phyloP scores from a whole-genome alignment of 305 asterid species.

The Striga hermonthica region DNA sequence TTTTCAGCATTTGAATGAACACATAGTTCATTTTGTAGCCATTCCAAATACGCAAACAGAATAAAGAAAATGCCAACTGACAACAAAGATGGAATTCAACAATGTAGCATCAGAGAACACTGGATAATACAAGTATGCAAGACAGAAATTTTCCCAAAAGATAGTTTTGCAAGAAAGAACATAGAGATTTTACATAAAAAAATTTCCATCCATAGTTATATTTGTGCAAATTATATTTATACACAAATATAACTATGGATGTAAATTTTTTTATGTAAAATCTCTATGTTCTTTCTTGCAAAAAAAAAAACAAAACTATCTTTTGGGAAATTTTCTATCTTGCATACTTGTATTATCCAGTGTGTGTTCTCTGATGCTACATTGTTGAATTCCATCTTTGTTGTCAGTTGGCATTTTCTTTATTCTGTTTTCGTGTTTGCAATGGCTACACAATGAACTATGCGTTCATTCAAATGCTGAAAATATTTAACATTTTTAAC shows the following conservation, averaged over 20 bases:
- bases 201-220: too few relatives aligned
- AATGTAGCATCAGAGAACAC: constrained; percentile 8
- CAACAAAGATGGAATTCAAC: constrained; percentile 22
- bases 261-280: too few relatives aligned
- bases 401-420: constrained; percentile 17
- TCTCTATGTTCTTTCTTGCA: too few relatives aligned
- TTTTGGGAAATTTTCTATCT: not conserved
- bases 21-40: constrained; percentile 19
- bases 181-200: too few relatives aligned
- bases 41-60: constrained; percentile 24
- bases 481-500: not conserved
- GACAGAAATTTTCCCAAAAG: not conserved
- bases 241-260: too few relatives aligned
- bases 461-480: constrained; percentile 27
- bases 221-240: too few relatives aligned
- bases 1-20: constrained; percentile 27
- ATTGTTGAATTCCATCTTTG: constrained; percentile 21
- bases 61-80: constrained; percentile 16
- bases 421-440: constrained; percentile 25
- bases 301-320: too few relatives aligned
- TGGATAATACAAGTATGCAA: constrained; percentile 12
- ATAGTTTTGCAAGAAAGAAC: too few relatives aligned
- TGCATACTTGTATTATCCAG: constrained; percentile 11
- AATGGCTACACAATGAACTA: constrained; percentile 20
- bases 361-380: constrained; percentile 7